These are phyloP conservation scores for Cytauxzoon felis DNA, from an alignment of 169 alveolate species.

Conservation along the genomic window DNA sequence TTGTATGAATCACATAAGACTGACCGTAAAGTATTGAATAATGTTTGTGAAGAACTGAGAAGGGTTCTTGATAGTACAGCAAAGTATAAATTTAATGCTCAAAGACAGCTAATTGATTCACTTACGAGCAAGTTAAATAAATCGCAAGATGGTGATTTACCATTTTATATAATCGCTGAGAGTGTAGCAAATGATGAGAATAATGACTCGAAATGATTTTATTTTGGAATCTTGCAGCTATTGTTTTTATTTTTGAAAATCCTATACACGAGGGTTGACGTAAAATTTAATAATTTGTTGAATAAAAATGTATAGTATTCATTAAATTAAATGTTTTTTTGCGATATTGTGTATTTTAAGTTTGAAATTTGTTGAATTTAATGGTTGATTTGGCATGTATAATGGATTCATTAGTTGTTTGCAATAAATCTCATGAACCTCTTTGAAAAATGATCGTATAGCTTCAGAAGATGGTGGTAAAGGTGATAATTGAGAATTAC, in stretches of 20 bases:
- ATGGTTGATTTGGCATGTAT: conserved; percentile 53
- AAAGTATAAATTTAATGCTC: conserved; percentile 36
- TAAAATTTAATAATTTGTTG: conserved; percentile 5
- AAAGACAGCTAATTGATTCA: conserved; percentile 45
- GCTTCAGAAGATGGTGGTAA: conserved; percentile 75
- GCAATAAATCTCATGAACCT: conserved; percentile 79
- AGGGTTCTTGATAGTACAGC: conserved; percentile 1
- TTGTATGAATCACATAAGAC: conserved; percentile 7
- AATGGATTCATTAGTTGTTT: conserved; percentile 72
- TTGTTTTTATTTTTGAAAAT: too few relatives aligned
- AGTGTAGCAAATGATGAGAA: conserved; percentile 43
- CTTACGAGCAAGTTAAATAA: conserved; percentile 21
- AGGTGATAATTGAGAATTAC: conserved; percentile 8
- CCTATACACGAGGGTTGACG: too few relatives aligned
- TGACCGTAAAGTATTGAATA: conserved; percentile 2
- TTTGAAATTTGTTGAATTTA: conserved; percentile 30
- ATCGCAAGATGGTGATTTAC: not conserved
- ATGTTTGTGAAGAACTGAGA: conserved; percentile 33
- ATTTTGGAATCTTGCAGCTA: not conserved
- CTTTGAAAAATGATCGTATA: conserved; percentile 74
- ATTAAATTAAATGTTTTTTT: conserved; percentile 62
- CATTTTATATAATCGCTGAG: conserved; percentile 56
- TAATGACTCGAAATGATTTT: not conserved
- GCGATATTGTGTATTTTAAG: conserved; percentile 46
- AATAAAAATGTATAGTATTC: not conserved